phyloP scores from a whole-genome alignment of 345 rosid genomes.

The Heritiera fomes region DNA sequence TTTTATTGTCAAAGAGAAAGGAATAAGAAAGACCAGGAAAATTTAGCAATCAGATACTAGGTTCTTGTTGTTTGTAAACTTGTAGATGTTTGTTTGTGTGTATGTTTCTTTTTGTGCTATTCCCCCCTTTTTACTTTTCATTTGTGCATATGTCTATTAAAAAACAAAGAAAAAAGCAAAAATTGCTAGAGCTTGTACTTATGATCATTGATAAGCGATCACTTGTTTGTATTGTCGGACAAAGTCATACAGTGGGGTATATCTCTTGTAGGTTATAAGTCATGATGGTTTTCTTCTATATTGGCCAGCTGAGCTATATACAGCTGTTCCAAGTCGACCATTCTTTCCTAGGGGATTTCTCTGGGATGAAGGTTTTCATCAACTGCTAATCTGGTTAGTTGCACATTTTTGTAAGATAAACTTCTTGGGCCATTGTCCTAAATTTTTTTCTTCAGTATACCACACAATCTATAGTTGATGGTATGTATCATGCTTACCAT shows the following conservation, averaged over 20 bases:
- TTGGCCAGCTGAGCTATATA: conserved; percentile 95
- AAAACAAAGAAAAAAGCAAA: background rate
- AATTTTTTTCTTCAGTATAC: conserved; percentile 8
- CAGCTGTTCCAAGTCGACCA: conserved; percentile 95
- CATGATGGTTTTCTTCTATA: conserved; percentile 56
- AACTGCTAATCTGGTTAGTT: conserved; percentile 77
- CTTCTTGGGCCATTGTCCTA: conserved; percentile 12
- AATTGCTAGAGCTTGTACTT: background rate
- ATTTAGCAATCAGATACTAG: background rate
- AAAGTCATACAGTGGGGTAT: conserved; percentile 33
- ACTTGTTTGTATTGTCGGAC: conserved; percentile 30
- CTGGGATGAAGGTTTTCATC: conserved; percentile 99
- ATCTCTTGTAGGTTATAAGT: conserved; percentile 51
- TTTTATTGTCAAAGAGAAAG: background rate
- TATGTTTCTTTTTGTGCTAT: background rate
- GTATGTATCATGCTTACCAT: conserved; percentile 4
- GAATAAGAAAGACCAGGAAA: background rate
- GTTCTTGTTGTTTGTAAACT: conserved; percentile 1
- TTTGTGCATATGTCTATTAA: background rate
- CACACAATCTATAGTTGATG: conserved; percentile 23
- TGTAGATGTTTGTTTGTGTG: background rate
- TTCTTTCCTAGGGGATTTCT: conserved; percentile 87
- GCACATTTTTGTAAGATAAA: conserved; percentile 2
- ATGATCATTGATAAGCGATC: background rate
- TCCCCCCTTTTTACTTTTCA: background rate